Evolutionary conservation across 257 asterid genomes (phyloP).

Genomic region (Capsicum chinense): DNA sequence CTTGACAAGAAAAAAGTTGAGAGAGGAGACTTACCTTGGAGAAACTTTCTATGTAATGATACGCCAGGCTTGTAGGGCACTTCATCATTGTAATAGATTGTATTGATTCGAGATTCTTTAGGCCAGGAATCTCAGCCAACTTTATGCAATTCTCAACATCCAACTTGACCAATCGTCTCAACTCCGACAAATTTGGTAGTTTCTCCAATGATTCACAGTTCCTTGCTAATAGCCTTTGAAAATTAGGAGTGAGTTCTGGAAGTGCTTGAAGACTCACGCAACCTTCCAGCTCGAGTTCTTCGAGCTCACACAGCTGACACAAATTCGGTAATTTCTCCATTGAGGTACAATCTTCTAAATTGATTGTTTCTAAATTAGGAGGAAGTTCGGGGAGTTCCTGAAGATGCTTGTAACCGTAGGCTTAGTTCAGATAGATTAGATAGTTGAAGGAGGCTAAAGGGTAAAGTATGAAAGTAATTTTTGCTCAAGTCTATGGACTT

Average conservation of each 20-base stretch:
- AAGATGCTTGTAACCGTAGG: background rate
- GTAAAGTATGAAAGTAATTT: background rate
- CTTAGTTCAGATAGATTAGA: background rate
- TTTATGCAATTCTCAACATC: background rate
- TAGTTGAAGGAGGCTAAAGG: background rate
- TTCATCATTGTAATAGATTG: background rate
- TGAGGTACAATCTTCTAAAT: background rate
- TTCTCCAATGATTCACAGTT: constrained; percentile 28
- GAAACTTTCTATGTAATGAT: background rate
- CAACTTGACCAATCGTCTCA: background rate
- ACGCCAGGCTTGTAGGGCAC: background rate
- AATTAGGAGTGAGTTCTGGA: constrained; percentile 28
- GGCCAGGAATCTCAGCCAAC: constrained; percentile 20
- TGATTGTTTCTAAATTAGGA: background rate
- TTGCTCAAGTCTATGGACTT: background rate
- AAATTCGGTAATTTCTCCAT: background rate
- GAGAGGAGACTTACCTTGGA: too few species aligned
- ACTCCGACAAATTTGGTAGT: background rate
- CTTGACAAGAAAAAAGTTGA: background rate
- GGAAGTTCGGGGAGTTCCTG: background rate
- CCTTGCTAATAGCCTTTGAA: background rate
- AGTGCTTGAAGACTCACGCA: background rate
- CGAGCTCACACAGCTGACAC: background rate
- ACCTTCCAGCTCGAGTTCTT: background rate
- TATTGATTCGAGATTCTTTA: background rate